phyloP scores from a whole-genome alignment of 768 basidiomycete species.

The Steccherinum ochraceum region DNA sequence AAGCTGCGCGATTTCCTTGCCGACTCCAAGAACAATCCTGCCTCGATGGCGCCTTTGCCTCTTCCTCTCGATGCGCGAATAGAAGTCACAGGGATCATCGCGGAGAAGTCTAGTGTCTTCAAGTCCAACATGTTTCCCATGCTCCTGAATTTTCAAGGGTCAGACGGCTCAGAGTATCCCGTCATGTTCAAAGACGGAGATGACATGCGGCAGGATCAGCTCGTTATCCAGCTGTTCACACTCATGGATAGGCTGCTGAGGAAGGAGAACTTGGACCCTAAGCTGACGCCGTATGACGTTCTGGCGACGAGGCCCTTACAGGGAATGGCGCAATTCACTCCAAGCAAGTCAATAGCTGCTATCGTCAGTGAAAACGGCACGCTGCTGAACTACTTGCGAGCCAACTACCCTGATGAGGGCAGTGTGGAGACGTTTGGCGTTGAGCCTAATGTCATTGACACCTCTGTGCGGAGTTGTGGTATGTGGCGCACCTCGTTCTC shows the following conservation, averaged over 20 bases:
- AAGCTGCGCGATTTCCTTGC: constrained; percentile 80
- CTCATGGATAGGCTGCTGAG: constrained; percentile 92
- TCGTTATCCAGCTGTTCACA: constrained; percentile 97
- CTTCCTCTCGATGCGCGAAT: constrained; percentile 88
- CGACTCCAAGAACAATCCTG: constrained; percentile 82
- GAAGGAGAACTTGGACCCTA: constrained; percentile 93
- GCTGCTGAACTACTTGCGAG: constrained; percentile 81
- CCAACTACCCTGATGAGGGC: constrained; percentile 87
- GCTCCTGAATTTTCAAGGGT: constrained; percentile 82
- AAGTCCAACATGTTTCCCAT: constrained; percentile 95
- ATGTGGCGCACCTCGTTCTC: constrained; percentile 24
- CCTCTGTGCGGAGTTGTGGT: constrained; percentile 97
- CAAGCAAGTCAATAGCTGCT: constrained; percentile 91
- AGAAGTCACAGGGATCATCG: constrained; percentile 76
- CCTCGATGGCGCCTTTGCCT: constrained; percentile 73
- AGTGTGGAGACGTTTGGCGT: constrained; percentile 93
- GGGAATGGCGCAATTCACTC: constrained; percentile 95
- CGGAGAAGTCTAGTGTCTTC: constrained; percentile 94
- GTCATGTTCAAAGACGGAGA: constrained; percentile 99
- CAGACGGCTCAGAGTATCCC: constrained; percentile 81
- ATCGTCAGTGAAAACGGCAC: constrained; percentile 91
- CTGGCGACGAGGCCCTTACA: constrained; percentile 87
- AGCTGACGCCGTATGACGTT: constrained; percentile 87
- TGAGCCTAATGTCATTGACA: constrained; percentile 92
- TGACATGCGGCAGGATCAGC: constrained; percentile 97